phyloP scores from a whole-genome alignment of 1,139 yeast species.

The Yamadazyma songkhlaensis region DNA sequence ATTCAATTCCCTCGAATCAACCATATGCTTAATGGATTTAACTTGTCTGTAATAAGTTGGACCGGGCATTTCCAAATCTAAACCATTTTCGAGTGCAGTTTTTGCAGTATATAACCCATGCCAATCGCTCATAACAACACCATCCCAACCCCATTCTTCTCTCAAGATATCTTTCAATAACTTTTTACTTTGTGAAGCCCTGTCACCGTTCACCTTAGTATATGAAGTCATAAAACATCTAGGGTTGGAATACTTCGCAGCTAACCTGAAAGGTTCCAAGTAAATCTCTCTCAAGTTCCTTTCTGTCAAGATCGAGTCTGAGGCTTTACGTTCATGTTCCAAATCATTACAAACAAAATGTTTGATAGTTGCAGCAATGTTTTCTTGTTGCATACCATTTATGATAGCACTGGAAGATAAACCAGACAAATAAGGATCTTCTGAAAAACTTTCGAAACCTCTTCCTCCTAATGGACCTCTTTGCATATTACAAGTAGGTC shows the following conservation, averaged over 20 bases:
- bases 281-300: conserved; percentile 63
- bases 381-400: conserved; percentile 27
- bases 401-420: conserved; percentile 25
- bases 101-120: conserved; percentile 51
- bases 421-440: conserved; percentile 34
- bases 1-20: conserved; percentile 29
- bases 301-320: conserved; percentile 48
- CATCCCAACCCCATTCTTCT: conserved; percentile 40
- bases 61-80: conserved; percentile 67
- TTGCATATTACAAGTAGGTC: conserved; percentile 34
- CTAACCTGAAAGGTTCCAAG: conserved; percentile 60
- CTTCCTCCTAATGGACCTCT: conserved; percentile 36
- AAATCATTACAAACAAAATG: conserved; percentile 62
- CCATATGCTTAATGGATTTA: conserved; percentile 28
- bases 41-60: conserved; percentile 45
- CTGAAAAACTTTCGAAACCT: conserved; percentile 33
- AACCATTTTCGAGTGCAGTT: conserved; percentile 48
- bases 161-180: conserved; percentile 42
- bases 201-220: conserved; percentile 57
- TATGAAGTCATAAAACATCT: conserved; percentile 53
- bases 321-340: conserved; percentile 52
- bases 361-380: conserved; percentile 56
- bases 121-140: conserved; percentile 63
- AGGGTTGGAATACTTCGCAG: conserved; percentile 42
- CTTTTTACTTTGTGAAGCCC: conserved; percentile 45